Evolutionary conservation across 805 yeast genomes (phyloP), one percentile per base, ranked within the genome.

Genomic region (Pichia scutulata): DNA sequence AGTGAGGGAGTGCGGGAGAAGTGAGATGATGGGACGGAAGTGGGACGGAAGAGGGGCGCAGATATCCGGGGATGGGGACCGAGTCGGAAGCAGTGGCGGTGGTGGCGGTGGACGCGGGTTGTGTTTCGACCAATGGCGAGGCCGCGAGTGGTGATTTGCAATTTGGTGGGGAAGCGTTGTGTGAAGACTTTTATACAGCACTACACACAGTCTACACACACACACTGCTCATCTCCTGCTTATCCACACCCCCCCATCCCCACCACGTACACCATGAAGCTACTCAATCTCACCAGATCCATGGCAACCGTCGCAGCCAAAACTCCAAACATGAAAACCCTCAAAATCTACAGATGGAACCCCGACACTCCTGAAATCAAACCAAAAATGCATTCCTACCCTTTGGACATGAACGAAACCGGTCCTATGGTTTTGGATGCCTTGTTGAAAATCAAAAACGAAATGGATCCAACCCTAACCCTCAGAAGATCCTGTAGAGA

Each of bases 341-440:
- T 93, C 72, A 87, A 90, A 67, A 83, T 93, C 62, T 93, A 93
- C 78, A 83, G 99, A 74, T 93, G 99, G 99, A 86, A 86, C 64
- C 99, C 99, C 50, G 99, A 93, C 68, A 81, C 88, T 47, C 99
- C 99, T 47, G 89, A 87, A 59, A 82, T 80, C 59, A 88, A 90
- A 76, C 99, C 99, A 53, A 74, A 76, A 57, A 78, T 93, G 80
- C 84, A 88, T 71, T 77, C 78, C 55, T 93, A 86, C 73, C 76
- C 87, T 59, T 77, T 93, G 46, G 95, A 93, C 69, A 78, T 93
- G 68, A 85, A 89, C 72, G 73, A 83, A 47, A 88, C 96, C 73
- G 99, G 99, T 56, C 99, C 99, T 51, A 93, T 93, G 99, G 86
- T 93, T 47, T 76, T 93, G 64, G 99, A 93, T 70, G 99, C 98